A percentile compares a stretch with the other conserved stretches of the same genome.
Conservation (phyloP, 108 stramenopile species). For the Craspedostauros australis region DNA sequence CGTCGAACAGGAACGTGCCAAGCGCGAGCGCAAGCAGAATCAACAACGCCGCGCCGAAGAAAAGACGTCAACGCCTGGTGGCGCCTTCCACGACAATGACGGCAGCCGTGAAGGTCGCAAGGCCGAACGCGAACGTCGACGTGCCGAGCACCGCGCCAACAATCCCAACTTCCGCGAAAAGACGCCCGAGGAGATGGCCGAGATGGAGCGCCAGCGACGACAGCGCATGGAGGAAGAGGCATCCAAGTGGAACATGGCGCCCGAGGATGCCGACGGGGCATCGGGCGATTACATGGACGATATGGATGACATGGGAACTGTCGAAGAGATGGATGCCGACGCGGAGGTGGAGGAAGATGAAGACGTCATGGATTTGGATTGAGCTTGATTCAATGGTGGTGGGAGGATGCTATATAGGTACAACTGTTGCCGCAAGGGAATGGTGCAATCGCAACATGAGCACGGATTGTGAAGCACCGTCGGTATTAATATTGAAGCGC, state of each 20-base stretch:
- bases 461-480: too few species aligned
- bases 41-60: slow-evolving; percentile 37
- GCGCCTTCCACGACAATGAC: slow-evolving; percentile 52
- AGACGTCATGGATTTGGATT: slow-evolving; percentile 78
- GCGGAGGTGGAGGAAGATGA: slow-evolving; percentile 49
- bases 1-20: slow-evolving; percentile 60
- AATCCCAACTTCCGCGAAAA: slow-evolving; percentile 65
- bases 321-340: slow-evolving; percentile 20
- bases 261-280: slow-evolving; percentile 43
- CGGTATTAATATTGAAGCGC: too few species aligned
- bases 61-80: slow-evolving; percentile 10
- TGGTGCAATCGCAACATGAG: too few species aligned
- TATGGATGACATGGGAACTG: slow-evolving; percentile 17
- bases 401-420: too few species aligned
- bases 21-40: slow-evolving; percentile 60
- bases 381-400: too few species aligned
- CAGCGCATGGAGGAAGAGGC: slow-evolving; percentile 79
- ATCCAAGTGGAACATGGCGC: slow-evolving; percentile 75
- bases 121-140: slow-evolving; percentile 74
- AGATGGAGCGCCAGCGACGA: slow-evolving; percentile 75
- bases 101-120: slow-evolving; percentile 66
- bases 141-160: slow-evolving; percentile 55
- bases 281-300: slow-evolving; percentile 40
- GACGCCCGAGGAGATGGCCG: slow-evolving; percentile 81
- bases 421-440: too few species aligned